Percentiles rank a stretch among this genome's conserved stretches.
These are phyloP conservation scores for Clavispora santaluciae DNA, from an alignment of 805 yeast species.

Conservation along the genomic window DNA sequence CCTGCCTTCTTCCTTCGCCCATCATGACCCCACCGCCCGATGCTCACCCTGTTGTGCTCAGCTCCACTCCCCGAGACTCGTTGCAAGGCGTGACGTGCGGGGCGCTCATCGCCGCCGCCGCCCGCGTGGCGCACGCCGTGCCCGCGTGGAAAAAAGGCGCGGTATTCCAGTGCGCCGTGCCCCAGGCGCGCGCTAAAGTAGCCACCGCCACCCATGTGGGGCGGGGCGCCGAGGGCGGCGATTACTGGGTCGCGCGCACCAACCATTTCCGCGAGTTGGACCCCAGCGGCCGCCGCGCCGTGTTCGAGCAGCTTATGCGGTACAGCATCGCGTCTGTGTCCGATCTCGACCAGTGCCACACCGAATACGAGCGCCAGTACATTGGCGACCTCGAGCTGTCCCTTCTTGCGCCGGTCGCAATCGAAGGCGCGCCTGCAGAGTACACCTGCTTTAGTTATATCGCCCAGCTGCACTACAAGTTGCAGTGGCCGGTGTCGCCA, in stretches of 20 bases:
- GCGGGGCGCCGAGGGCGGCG: constrained; percentile 9
- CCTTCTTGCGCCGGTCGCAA: constrained; percentile 15
- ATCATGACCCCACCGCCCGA: no score
- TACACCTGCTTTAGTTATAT: constrained; percentile 22
- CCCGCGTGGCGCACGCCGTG: constrained; percentile 8
- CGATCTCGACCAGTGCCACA: constrained; percentile 23
- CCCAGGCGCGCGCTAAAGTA: constrained; percentile 11
- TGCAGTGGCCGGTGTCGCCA: constrained; percentile 32
- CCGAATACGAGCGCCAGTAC: constrained; percentile 33
- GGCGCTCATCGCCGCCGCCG: constrained; percentile 8
- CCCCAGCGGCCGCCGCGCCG: constrained; percentile 3
- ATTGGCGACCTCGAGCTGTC: constrained; percentile 29
- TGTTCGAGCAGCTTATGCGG: constrained; percentile 9
- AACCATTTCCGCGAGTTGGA: constrained; percentile 12
- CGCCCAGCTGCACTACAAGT: constrained; percentile 28
- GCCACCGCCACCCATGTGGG: constrained; percentile 7
- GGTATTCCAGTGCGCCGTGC: constrained; percentile 9
- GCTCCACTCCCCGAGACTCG: constrained; percentile 11
- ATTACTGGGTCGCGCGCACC: constrained; percentile 17
- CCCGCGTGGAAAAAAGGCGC: constrained; percentile 11
- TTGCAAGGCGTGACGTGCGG: constrained; percentile 9
- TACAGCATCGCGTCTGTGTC: constrained; percentile 12
- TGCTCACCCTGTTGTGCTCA: constrained; percentile 8
- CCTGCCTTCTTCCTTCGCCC: no score
- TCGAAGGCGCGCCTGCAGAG: constrained; percentile 12